These are phyloP conservation scores for Coniochaeta sp. DNA, from an alignment of 2,329 filamentous ascomycete genomes.

Conservation along the genomic window DNA sequence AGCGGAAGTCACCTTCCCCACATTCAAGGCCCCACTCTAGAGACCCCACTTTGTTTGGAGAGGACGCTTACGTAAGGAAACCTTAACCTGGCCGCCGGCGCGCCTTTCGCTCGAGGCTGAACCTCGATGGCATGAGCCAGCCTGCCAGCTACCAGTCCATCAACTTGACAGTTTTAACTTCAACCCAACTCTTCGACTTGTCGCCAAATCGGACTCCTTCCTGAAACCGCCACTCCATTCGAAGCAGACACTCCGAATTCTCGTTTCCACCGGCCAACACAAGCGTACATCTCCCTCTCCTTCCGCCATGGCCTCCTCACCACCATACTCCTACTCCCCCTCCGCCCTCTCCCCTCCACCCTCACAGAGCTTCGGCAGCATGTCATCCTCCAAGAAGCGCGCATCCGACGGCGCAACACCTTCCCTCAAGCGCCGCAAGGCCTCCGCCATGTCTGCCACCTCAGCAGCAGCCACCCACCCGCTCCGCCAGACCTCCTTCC, in stretches of 20 bases:
- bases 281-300: slow-evolving; percentile 5
- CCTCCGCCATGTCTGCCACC: slow-evolving; percentile 52
- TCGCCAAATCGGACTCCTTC: not conserved
- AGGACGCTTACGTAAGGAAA: not conserved
- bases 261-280: too few species aligned
- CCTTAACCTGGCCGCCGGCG: not conserved
- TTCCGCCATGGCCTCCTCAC: slow-evolving; percentile 49
- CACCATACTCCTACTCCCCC: slow-evolving; percentile 42
- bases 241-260: too few species aligned
- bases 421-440: slow-evolving; percentile 61
- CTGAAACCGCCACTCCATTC: too few species aligned
- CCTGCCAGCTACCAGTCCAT: slow-evolving; percentile 9
- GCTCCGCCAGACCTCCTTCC: slow-evolving; percentile 75
- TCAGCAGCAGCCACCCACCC: slow-evolving; percentile 52
- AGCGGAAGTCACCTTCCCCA: not conserved
- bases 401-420: slow-evolving; percentile 45
- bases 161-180: not conserved
- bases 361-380: slow-evolving; percentile 6
- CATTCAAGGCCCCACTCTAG: not conserved
- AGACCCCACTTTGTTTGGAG: not conserved
- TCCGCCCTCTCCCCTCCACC: slow-evolving; percentile 46
- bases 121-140: not conserved
- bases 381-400: slow-evolving; percentile 48
- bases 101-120: not conserved
- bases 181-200: not conserved